phyloP scores from a whole-genome alignment of 2,329 filamentous ascomycete species.

The Eutypa lata region DNA sequence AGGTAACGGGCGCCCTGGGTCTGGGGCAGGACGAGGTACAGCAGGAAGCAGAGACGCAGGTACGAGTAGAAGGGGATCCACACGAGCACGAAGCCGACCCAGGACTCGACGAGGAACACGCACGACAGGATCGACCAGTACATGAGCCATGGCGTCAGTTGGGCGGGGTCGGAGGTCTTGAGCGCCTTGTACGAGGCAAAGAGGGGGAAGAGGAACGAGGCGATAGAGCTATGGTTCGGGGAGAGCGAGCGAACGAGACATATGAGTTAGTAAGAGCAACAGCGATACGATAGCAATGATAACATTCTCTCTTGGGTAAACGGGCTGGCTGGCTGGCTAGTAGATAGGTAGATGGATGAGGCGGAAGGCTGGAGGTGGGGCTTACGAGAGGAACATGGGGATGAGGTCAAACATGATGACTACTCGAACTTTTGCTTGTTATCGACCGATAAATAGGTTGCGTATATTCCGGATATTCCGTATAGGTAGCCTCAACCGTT shows the following conservation, averaged over 20 bases:
- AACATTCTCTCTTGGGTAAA: not conserved
- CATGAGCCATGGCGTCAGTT: constrained; percentile 96
- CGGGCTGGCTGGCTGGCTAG: no score
- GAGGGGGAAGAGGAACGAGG: constrained; percentile 89
- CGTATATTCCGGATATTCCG: not conserved
- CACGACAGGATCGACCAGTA: constrained; percentile 95
- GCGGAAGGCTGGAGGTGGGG: constrained; percentile 16
- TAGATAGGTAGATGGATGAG: not conserved
- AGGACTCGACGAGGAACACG: constrained; percentile 78
- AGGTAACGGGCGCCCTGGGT: constrained; percentile 88
- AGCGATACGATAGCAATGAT: constrained; percentile 1
- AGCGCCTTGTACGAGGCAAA: constrained; percentile 98
- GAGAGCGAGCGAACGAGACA: not conserved
- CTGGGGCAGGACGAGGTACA: constrained; percentile 95
- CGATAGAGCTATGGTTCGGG: constrained; percentile 60
- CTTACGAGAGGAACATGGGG: constrained; percentile 64
- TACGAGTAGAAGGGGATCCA: constrained; percentile 96
- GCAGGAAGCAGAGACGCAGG: constrained; percentile 79
- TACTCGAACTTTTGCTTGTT: not conserved
- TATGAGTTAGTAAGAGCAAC: not conserved
- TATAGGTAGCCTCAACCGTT: no score
- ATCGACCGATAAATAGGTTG: not conserved
- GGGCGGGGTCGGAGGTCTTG: constrained; percentile 83
- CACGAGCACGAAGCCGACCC: constrained; percentile 79
- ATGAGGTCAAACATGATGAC: constrained; percentile 60